Conservation (phyloP, 768 basidiomycete species). For the Fomitopsis serialis region DNA sequence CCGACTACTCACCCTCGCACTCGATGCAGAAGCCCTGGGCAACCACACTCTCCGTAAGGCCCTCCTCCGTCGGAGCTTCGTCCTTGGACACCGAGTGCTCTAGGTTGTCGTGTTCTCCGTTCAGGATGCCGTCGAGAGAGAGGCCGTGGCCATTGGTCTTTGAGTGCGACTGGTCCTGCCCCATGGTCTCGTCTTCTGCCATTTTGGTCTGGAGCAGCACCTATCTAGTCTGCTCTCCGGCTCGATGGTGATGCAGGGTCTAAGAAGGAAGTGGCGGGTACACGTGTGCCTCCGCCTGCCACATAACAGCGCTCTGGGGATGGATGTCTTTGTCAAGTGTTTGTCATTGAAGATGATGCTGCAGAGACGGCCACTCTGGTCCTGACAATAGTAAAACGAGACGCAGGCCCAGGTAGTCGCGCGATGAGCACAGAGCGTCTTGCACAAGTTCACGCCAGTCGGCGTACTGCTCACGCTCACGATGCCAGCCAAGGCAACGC, state of each 20-base stretch:
- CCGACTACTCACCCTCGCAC: conserved; percentile 65
- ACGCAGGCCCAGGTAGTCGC: too few relatives aligned
- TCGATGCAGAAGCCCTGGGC: conserved; percentile 73
- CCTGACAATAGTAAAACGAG: too few relatives aligned
- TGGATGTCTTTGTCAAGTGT: not conserved
- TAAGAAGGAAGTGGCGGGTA: not conserved
- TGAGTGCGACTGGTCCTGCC: not conserved
- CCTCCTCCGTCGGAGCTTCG: conserved; percentile 68
- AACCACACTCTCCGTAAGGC: conserved; percentile 30
- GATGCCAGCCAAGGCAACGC: too few relatives aligned
- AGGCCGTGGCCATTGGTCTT: conserved; percentile 19
- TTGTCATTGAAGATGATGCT: too few relatives aligned
- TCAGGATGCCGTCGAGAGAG: conserved; percentile 67
- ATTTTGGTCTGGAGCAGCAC: not conserved
- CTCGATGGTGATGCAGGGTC: not conserved
- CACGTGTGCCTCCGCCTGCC: not conserved
- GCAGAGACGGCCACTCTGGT: too few relatives aligned
- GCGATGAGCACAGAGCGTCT: too few relatives aligned
- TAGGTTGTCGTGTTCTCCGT: conserved; percentile 54
- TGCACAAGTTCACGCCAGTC: too few relatives aligned
- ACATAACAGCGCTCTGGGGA: not conserved
- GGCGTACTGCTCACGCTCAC: too few relatives aligned
- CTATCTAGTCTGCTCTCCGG: not conserved
- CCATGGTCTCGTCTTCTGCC: not conserved
- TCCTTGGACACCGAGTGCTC: conserved; percentile 46